Percentiles rank a stretch among this genome's conserved stretches.
phyloP scores from a whole-genome alignment of 805 yeast genomes.

The Hanseniaspora taiwanica region DNA sequence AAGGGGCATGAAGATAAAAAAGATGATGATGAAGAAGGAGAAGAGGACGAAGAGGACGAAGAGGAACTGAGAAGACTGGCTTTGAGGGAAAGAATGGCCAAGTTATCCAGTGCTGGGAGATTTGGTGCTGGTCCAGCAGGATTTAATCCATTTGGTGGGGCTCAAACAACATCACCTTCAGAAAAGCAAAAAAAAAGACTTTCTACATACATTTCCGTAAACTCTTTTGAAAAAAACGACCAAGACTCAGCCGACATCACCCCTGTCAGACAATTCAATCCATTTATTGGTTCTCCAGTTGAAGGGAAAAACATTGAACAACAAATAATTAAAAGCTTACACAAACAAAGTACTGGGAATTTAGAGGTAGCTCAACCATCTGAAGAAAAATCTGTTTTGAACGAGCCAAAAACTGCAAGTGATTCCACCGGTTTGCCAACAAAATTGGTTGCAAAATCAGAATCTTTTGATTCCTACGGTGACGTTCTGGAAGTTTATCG shows the following conservation, averaged over 20 bases:
- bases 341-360: no score
- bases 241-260: slow-evolving; percentile 1
- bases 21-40: slow-evolving; percentile 37
- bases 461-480: no score
- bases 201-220: slow-evolving; percentile 14
- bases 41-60: slow-evolving; percentile 51
- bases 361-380: no score
- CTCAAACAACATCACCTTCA: slow-evolving; percentile 18
- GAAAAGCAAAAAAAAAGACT: slow-evolving; percentile 15
- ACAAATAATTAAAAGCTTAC: no score
- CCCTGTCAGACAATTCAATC: slow-evolving; percentile 2
- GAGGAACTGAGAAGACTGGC: slow-evolving; percentile 67
- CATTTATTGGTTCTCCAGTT: slow-evolving; percentile 4
- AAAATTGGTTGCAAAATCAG: no score
- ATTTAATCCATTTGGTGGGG: slow-evolving; percentile 29
- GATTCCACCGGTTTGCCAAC: no score
- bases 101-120: slow-evolving; percentile 72
- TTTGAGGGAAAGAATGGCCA: slow-evolving; percentile 91
- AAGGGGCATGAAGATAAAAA: slow-evolving; percentile 22
- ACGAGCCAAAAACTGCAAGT: no score
- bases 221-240: slow-evolving; percentile 7
- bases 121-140: slow-evolving; percentile 36
- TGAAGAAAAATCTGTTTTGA: no score
- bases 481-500: no score
- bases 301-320: neutral